Base-by-base conservation (phyloP, 2,329 filamentous ascomycete genomes). In the Hypoxylon sp. region DNA sequence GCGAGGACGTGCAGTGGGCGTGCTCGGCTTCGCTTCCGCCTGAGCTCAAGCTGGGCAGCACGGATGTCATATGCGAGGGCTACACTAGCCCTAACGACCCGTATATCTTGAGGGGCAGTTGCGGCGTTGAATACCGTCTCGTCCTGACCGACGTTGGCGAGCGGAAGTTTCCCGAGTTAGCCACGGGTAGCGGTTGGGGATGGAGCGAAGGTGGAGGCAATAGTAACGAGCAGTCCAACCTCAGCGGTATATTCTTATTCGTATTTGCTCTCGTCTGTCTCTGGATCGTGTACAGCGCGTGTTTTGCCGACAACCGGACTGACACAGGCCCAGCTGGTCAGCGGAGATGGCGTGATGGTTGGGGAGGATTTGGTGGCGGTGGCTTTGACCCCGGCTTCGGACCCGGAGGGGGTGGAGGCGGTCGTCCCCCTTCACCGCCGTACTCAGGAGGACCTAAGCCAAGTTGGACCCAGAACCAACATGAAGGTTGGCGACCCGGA, bases 1-100 rank as follows among this genome's bases (percentile, higher is more conserved):
- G 83, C 46, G 90, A 96, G 80, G 92, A 97, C 77, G 86, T 98
- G 38, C 91, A 97, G 81, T 99, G 95, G 95, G 93, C 92, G 28
- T 99, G 95, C 81, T 89, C 88, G 4, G 88, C 89, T 0, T 79
- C 81, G 1, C 79, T 91, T 14, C 89, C 89, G 0, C 81, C 84
- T 21, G 86, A 90, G 75, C 84, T 91, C 69, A 87, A 87, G 79
- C 88, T 98, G 28, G 94, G 93, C 63, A 86, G 87, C 67, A 98
- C 95, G 10, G 94, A 98, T 68, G 95, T 98, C 60, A 84, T 94
- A 10, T 99, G 96, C 79, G 95, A 99, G 77, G 95, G 96, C 10
- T 98, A 97, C 81, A 83, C 87, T 63, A 85, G 83, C 13, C 81
- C 90, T 0, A 88, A 95, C 50, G 96, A 98, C 78, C 89, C 89